Base-by-base conservation (phyloP, 305 asterid species). In the Fraxinus nigra region DNA sequence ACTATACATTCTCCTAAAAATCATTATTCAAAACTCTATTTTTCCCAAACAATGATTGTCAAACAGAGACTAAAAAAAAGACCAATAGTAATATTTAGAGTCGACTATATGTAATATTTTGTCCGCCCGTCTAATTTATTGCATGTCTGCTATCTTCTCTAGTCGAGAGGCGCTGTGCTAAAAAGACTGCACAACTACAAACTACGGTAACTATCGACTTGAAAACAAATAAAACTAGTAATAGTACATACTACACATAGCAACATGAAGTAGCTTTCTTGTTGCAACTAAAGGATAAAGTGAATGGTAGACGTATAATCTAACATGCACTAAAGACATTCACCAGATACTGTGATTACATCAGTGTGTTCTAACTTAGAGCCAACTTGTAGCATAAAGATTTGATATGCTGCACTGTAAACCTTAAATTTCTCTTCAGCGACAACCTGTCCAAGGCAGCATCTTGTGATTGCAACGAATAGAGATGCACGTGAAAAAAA, bases 391-490 rank as follows among this genome's bases (percentile, higher is more conserved):
- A 91, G 8, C 97, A 93, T 72, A 95, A 82, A 59, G 95, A 93
- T 85, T 85, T 94, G 94, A 86, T 92, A 94, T 8, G 97, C 98
- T 7, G 98, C 92, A 78, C 97, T 91, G 89, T 98, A 95, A n/a
- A 61, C 91, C 94, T 95, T 95, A 92, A 94, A 95, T 84, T 95
- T 93, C 90, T 94, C 97, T 89, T 92, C 97, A 3, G 97, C 97
- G 18, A 80, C 89, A 13, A 77, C 94, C 99, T 54, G 59, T 54
- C 26, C 3, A n/a, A 93, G 91, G 81, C 33, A 78, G 11, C 48
- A 75, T 65, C 43, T 16, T 40, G 3, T 82, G 46, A 74, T 35
- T 34, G 34, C 46, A 32, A 14, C 3, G 26, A 11, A 51, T 18
- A 54, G 26, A 54, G 26, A 24, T n/a, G 7, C 34, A 1, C n/a